A percentile compares a stretch with the other conserved stretches of the same genome.
phyloP scores from a whole-genome alignment of 352 stramenopile genomes.

The Phytopythium ostracodes region DNA sequence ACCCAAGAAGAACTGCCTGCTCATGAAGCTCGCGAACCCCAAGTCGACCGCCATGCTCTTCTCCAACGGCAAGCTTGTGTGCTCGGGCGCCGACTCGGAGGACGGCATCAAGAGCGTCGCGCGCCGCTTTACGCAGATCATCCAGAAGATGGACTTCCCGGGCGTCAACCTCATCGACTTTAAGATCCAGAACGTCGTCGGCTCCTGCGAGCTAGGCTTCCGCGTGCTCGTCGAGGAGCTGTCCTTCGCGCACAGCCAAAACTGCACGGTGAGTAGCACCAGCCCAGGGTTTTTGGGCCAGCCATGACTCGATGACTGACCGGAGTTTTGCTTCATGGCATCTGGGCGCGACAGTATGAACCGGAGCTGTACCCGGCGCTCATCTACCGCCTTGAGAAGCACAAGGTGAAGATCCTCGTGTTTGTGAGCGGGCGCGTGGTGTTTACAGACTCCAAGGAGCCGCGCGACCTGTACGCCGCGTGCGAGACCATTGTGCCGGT shows the following conservation, averaged over 20 bases:
- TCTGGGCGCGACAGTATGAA: conserved; percentile 86
- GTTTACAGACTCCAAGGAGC: conserved; percentile 92
- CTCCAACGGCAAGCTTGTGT: conserved; percentile 80
- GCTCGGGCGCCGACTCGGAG: conserved; percentile 66
- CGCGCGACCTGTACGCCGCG: conserved; percentile 72
- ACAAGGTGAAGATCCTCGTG: conserved; percentile 97
- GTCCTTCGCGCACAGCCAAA: conserved; percentile 66
- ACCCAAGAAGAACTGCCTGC: conserved; percentile 83
- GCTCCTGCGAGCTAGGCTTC: conserved; percentile 63
- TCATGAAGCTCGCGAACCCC: conserved; percentile 76
- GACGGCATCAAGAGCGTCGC: conserved; percentile 72
- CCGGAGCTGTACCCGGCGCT: conserved; percentile 98
- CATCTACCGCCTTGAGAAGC: conserved; percentile 97
- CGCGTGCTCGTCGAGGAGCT: conserved; percentile 80
- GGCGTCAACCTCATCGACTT: conserved; percentile 86
- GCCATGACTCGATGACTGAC: not conserved
- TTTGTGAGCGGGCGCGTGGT: conserved; percentile 99
- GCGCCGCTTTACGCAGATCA: conserved; percentile 78
- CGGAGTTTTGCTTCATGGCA: not conserved
- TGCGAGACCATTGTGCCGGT: conserved; percentile 82
- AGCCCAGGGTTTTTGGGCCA: not conserved
- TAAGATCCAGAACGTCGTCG: conserved; percentile 85
- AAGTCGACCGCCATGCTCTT: conserved; percentile 82
- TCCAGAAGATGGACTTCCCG: conserved; percentile 84
- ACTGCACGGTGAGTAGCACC: conserved; percentile 47